Percentiles rank a stretch among this genome's conserved stretches.
phyloP scores from a whole-genome alignment of 208 protist genomes.

The Leishmania guyanensis region DNA sequence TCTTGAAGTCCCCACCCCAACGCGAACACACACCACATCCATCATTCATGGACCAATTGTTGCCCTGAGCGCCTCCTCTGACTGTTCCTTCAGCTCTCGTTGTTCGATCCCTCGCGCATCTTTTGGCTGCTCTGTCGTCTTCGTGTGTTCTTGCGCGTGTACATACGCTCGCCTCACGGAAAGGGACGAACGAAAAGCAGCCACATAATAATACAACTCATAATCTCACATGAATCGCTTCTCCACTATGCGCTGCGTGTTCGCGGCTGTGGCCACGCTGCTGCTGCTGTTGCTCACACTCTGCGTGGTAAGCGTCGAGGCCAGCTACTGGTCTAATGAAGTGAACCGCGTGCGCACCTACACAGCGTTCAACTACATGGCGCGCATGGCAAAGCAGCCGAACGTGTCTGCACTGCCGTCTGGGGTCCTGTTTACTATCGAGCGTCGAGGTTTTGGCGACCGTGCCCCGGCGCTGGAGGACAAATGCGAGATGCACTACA shows the following conservation, averaged over 20 bases:
- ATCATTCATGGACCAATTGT: neutral
- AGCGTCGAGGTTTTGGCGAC: slow-evolving; percentile 51
- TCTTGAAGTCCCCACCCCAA: neutral
- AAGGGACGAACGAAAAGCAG: neutral
- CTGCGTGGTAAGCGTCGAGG: slow-evolving; percentile 14
- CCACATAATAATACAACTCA: neutral
- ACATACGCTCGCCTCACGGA: neutral
- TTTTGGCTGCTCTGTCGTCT: neutral
- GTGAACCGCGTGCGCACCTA: slow-evolving; percentile 54
- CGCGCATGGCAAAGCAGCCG: slow-evolving; percentile 30
- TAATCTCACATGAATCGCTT: slow-evolving; percentile 11
- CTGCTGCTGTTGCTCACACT: slow-evolving; percentile 21
- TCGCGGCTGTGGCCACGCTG: slow-evolving; percentile 12
- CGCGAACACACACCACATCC: neutral
- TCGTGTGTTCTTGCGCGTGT: neutral
- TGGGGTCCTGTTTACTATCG: slow-evolving; percentile 65
- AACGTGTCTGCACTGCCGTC: slow-evolving; percentile 74
- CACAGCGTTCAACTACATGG: slow-evolving; percentile 49
- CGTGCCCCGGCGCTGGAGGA: slow-evolving; percentile 50
- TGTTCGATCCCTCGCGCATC: neutral
- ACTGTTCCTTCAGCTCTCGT: neutral
- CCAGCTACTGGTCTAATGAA: slow-evolving; percentile 44
- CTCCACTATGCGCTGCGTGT: neutral
- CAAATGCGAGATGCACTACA: slow-evolving; percentile 78
- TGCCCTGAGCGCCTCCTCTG: neutral